Percentiles rank a stretch among this genome's conserved stretches.
Conservation (phyloP, 352 stramenopile genomes). For the Pythium plurisporium region DNA sequence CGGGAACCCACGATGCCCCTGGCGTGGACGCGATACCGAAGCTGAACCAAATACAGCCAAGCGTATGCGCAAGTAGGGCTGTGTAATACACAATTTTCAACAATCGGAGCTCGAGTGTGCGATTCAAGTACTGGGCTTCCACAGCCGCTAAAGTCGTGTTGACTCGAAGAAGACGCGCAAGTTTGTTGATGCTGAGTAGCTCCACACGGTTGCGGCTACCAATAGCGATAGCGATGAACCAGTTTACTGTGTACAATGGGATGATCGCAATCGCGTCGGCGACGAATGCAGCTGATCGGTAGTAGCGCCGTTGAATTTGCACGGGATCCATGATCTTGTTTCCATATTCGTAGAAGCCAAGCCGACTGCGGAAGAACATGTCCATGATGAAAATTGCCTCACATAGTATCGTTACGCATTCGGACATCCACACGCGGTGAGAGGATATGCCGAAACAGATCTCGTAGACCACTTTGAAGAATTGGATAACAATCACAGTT, state of each 20-base stretch:
- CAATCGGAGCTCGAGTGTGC: constrained; percentile 50
- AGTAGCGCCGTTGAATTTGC: constrained; percentile 38
- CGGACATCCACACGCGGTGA: neutral
- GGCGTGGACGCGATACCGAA: too few relatives aligned
- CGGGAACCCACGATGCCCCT: constrained; percentile 41
- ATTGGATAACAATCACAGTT: constrained; percentile 34
- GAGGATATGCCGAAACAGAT: constrained; percentile 39
- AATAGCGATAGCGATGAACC: constrained; percentile 23
- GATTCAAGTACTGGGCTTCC: constrained; percentile 61
- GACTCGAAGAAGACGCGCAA: constrained; percentile 49
- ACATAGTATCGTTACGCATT: constrained; percentile 32
- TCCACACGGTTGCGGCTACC: constrained; percentile 30
- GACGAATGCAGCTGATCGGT: constrained; percentile 36
- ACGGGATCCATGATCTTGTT: constrained; percentile 61
- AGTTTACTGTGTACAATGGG: constrained; percentile 50
- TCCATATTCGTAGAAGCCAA: constrained; percentile 63
- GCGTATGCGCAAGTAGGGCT: constrained; percentile 50
- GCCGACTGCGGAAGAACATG: constrained; percentile 42
- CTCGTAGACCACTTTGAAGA: constrained; percentile 38
- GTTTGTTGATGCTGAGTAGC: constrained; percentile 61
- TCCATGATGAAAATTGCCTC: constrained; percentile 50
- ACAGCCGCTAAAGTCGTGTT: constrained; percentile 41
- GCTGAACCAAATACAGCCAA: constrained; percentile 64
- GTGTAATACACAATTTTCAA: constrained; percentile 79
- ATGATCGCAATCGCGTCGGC: constrained; percentile 46